Percentiles rank a stretch among this genome's conserved stretches.
phyloP scores from a whole-genome alignment of 2,329 filamentous ascomycete species.

The Endoconidiophora polonica region DNA sequence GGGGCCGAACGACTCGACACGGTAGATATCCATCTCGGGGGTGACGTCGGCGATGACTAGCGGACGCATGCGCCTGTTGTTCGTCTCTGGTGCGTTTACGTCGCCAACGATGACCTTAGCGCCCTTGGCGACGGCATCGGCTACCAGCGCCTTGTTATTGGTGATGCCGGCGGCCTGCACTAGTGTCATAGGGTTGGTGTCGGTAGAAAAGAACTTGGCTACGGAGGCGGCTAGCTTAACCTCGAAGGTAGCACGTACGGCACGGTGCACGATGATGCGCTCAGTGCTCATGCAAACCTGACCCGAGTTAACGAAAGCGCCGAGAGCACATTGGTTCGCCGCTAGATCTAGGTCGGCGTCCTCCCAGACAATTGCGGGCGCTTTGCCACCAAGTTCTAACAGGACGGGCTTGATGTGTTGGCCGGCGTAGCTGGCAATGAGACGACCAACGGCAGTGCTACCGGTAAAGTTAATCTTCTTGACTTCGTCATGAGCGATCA shows the following conservation, averaged over 20 bases:
- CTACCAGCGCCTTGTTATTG: slow-evolving; percentile 50
- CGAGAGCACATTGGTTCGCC: slow-evolving; percentile 49
- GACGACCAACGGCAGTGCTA: slow-evolving; percentile 53
- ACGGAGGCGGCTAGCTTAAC: slow-evolving; percentile 25
- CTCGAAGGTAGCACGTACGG: slow-evolving; percentile 30
- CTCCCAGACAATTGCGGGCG: slow-evolving; percentile 58
- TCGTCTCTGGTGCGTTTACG: slow-evolving; percentile 17
- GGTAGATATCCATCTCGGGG: slow-evolving; percentile 54
- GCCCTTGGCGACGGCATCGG: slow-evolving; percentile 52
- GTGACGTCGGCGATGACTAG: slow-evolving; percentile 49
- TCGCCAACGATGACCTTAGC: slow-evolving; percentile 32
- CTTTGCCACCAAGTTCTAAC: slow-evolving; percentile 72
- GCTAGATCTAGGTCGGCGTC: slow-evolving; percentile 64
- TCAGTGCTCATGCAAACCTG: slow-evolving; percentile 83
- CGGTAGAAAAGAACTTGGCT: slow-evolving; percentile 30
- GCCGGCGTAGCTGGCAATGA: slow-evolving; percentile 53
- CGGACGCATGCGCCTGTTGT: slow-evolving; percentile 36
- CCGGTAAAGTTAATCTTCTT: slow-evolving; percentile 83
- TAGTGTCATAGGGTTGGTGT: slow-evolving; percentile 49
- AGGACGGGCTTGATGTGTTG: slow-evolving; percentile 63
- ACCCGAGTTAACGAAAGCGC: slow-evolving; percentile 56
- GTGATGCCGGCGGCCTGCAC: slow-evolving; percentile 49
- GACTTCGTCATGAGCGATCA: slow-evolving; percentile 51
- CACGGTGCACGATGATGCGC: slow-evolving; percentile 43
- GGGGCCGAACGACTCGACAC: slow-evolving; percentile 63